Evolutionary conservation across 345 rosid genomes (phyloP).

Genomic region (Cardamine occulta): DNA sequence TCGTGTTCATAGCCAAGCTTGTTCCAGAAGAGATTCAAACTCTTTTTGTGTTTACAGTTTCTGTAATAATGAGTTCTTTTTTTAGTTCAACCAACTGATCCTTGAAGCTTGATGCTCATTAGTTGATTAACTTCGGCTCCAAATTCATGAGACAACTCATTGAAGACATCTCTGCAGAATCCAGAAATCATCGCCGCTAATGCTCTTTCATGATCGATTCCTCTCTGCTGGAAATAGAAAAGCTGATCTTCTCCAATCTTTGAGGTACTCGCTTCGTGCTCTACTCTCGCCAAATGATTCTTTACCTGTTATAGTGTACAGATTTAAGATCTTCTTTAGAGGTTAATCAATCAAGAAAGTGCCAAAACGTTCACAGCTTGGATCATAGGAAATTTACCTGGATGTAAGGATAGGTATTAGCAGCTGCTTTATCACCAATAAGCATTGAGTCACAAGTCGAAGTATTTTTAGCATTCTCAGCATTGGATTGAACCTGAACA

Average conservation of each 20-base stretch:
- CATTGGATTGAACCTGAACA: slow-evolving; percentile 90
- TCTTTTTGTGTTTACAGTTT: slow-evolving; percentile 15
- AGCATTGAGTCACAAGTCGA: slow-evolving; percentile 98
- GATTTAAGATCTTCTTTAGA: background rate
- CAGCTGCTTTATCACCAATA: slow-evolving; percentile 92
- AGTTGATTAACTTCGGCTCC: slow-evolving; percentile 90
- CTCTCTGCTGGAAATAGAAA: slow-evolving; percentile 97
- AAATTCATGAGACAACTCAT: slow-evolving; percentile 87
- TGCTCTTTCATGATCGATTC: slow-evolving; percentile 89
- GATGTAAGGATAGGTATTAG: slow-evolving; percentile 97
- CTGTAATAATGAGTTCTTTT: too few species aligned
- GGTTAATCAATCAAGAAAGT: background rate
- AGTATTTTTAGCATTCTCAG: slow-evolving; percentile 83
- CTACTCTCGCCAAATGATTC: slow-evolving; percentile 79
- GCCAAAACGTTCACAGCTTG: background rate
- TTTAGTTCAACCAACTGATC: slow-evolving; percentile 86
- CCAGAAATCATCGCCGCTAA: slow-evolving; percentile 97
- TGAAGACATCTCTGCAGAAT: slow-evolving; percentile 88
- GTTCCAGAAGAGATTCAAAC: too few species aligned
- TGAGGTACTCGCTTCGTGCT: slow-evolving; percentile 96
- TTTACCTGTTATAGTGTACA: too few species aligned
- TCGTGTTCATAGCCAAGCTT: too few species aligned
- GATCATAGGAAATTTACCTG: too few species aligned
- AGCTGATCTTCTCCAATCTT: slow-evolving; percentile 92
- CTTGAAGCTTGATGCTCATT: slow-evolving; percentile 93